Evolutionary conservation across 2,329 filamentous ascomycete genomes (phyloP).

Genomic region (Diaporthe vaccinii): DNA sequence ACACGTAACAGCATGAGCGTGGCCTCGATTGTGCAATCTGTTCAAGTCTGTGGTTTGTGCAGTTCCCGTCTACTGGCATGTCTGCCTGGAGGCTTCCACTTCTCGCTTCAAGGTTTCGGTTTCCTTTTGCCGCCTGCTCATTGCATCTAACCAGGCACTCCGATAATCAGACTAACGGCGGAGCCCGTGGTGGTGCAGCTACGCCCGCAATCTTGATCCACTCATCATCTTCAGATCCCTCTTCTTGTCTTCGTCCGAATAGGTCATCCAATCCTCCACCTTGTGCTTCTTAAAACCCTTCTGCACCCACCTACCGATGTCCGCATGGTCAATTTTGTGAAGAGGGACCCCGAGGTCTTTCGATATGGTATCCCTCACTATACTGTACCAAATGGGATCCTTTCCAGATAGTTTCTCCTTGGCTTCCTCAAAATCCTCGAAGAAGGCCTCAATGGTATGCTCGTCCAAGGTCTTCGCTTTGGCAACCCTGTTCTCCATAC

Average conservation of each 20-base stretch:
- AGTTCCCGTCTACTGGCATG: neutral
- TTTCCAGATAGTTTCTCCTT: neutral
- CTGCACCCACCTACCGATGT: slow-evolving; percentile 43
- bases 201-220: slow-evolving; percentile 6
- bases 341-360: slow-evolving; percentile 46
- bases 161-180: neutral
- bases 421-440: slow-evolving; percentile 4
- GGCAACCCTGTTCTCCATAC: slow-evolving; percentile 3
- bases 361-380: slow-evolving; percentile 45
- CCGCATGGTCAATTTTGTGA: slow-evolving; percentile 43
- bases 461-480: neutral
- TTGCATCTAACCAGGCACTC: neutral
- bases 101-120: neutral
- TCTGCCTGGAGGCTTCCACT: neutral
- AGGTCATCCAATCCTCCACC: slow-evolving; percentile 42
- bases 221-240: slow-evolving; percentile 32
- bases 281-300: slow-evolving; percentile 45
- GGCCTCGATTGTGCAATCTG: neutral
- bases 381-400: fast-evolving
- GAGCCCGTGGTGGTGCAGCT: neutral
- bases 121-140: neutral
- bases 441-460: neutral
- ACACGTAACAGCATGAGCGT: neutral
- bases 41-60: neutral
- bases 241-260: slow-evolving; percentile 42